phyloP scores from a whole-genome alignment of 352 stramenopile species.

The Globisporangium megalacanthum region DNA sequence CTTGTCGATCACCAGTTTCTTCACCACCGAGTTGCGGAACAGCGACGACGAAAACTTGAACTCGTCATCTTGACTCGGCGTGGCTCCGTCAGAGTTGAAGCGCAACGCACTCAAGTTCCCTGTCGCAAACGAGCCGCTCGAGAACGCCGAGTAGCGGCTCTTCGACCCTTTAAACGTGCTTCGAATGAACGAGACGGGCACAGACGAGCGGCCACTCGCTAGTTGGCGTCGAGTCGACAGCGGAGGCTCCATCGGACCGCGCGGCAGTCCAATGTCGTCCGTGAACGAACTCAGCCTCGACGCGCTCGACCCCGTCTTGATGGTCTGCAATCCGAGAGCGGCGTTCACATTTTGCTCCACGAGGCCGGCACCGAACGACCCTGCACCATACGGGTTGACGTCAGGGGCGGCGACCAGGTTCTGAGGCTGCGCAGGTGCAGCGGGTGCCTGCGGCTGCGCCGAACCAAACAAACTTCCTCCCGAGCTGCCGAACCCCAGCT shows the following conservation, averaged over 20 bases:
- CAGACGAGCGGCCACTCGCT: conserved; percentile 37
- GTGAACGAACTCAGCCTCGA: conserved; percentile 53
- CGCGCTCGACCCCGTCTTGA: conserved; percentile 42
- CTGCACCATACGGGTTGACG: conserved; percentile 55
- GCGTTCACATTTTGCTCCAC: conserved; percentile 61
- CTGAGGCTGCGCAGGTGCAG: conserved; percentile 38
- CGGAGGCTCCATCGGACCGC: conserved; percentile 46
- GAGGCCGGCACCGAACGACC: conserved; percentile 48
- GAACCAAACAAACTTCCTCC: conserved; percentile 12
- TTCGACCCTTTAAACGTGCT: conserved; percentile 72
- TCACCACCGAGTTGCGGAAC: conserved; percentile 46
- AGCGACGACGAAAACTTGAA: conserved; percentile 65
- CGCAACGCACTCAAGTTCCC: conserved; percentile 14
- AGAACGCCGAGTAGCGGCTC: conserved; percentile 53
- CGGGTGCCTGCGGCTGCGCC: conserved; percentile 39
- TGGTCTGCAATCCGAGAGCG: conserved; percentile 48
- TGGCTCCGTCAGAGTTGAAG: conserved; percentile 15
- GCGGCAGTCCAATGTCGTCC: conserved; percentile 65
- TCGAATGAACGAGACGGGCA: conserved; percentile 71
- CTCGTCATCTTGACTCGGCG: conserved; percentile 32
- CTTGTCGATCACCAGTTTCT: conserved; percentile 63
- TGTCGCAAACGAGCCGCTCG: conserved; percentile 11
- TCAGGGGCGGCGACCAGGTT: conserved; percentile 46
- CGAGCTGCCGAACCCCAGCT: conserved; percentile 15
- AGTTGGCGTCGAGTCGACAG: conserved; percentile 55